Evolutionary conservation across 352 stramenopile species (phyloP).

Genomic region (Pythium apleroticum): DNA sequence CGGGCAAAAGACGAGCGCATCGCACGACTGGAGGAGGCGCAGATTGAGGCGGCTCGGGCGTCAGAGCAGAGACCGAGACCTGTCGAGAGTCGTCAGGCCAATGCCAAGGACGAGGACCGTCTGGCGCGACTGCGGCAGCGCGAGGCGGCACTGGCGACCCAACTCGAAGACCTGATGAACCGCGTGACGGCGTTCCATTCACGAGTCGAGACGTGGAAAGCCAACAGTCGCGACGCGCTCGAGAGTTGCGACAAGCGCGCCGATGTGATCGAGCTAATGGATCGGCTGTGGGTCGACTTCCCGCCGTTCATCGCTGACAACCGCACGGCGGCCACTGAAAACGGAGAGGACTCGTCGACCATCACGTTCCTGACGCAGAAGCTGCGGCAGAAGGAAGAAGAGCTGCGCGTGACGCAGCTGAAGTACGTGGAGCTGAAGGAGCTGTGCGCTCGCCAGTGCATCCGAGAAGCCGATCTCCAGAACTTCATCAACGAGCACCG

Average conservation of each 20-base stretch:
- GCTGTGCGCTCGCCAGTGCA: slow-evolving; percentile 69
- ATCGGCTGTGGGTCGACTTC: slow-evolving; percentile 58
- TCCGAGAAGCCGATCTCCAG: slow-evolving; percentile 72
- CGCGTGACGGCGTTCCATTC: slow-evolving; percentile 46
- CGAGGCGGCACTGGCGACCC: slow-evolving; percentile 26
- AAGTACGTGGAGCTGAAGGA: slow-evolving; percentile 82
- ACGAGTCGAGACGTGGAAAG: slow-evolving; percentile 56
- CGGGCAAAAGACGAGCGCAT: slow-evolving; percentile 35
- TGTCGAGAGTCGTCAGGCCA: slow-evolving; percentile 10
- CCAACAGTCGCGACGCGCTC: slow-evolving; percentile 43
- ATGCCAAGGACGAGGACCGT: slow-evolving; percentile 9
- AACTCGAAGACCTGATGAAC: slow-evolving; percentile 43
- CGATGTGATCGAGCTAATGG: slow-evolving; percentile 38
- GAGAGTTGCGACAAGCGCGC: slow-evolving; percentile 32
- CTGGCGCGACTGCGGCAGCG: slow-evolving; percentile 19
- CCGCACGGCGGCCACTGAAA: not conserved
- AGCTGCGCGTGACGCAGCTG: slow-evolving; percentile 49
- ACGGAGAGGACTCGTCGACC: slow-evolving; percentile 15
- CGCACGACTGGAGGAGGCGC: slow-evolving; percentile 29
- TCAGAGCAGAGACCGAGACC: slow-evolving; percentile 9
- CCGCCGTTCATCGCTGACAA: slow-evolving; percentile 35
- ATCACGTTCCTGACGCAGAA: slow-evolving; percentile 62
- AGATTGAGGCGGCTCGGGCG: slow-evolving; percentile 35
- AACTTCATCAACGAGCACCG: slow-evolving; percentile 85
- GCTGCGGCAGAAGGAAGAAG: slow-evolving; percentile 55